These are phyloP conservation scores for Diaporthe batatas DNA, from an alignment of 2,329 filamentous ascomycete species.

Conservation along the genomic window DNA sequence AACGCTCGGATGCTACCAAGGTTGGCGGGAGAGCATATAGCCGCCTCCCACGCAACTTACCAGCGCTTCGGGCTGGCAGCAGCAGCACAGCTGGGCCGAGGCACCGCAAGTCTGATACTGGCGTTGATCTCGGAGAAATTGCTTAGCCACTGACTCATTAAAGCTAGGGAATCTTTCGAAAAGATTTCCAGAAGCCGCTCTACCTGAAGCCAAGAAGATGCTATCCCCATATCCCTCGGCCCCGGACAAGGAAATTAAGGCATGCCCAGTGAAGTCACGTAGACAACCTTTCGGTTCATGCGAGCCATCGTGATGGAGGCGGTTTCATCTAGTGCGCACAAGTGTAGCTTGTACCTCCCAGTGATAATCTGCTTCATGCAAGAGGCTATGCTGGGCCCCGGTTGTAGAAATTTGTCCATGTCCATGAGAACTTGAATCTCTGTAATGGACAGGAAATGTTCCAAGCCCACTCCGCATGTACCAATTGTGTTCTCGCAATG, in stretches of 20 bases:
- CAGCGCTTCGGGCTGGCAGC: conserved; percentile 13
- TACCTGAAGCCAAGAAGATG: neutral
- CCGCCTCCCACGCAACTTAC: conserved; percentile 10
- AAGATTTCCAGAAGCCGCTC: neutral
- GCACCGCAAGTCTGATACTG: neutral
- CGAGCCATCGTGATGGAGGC: too few relatives aligned
- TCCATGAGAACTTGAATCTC: neutral
- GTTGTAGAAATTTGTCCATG: neutral
- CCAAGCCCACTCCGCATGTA: too few relatives aligned
- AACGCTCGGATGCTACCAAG: conserved; percentile 34
- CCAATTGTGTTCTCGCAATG: too few relatives aligned
- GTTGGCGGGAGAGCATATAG: conserved; percentile 23
- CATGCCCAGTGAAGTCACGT: neutral
- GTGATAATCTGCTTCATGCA: neutral
- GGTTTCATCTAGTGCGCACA: conserved; percentile 16
- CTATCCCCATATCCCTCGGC: neutral
- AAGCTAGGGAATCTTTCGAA: neutral
- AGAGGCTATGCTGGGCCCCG: too few relatives aligned
- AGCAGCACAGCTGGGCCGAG: conserved; percentile 28
- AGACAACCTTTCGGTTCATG: neutral
- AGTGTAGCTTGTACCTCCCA: neutral
- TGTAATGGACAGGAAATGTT: too few relatives aligned
- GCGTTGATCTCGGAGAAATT: conserved; percentile 5
- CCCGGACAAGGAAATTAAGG: neutral
- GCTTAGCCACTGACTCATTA: neutral